Base-by-base conservation (phyloP, 805 yeast species). In the Sungouiella blattae region DNA sequence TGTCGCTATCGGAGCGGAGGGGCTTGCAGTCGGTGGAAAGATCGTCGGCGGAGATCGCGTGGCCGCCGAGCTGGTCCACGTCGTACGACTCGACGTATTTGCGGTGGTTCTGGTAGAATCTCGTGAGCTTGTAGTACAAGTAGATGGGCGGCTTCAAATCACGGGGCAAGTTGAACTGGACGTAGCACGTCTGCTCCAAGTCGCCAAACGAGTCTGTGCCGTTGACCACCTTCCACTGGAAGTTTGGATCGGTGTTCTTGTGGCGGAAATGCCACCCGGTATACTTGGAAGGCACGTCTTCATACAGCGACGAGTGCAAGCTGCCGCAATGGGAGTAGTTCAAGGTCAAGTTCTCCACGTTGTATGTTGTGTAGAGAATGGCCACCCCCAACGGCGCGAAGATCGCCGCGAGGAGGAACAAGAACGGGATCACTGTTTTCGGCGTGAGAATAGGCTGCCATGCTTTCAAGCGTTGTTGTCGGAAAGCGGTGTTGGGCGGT, bases 321-420 rank as follows among this genome's bases (percentile, higher is more conserved):
- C 52, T 52, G 28, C 60, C 70, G 62, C 98, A 93, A 26, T 75
- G 60, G 33, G 88, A 76, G 55, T 93, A 93, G 47, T 88, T 81
- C 23, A 93, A 71, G 30, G 73, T 70, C 20, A 93, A 43, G 47
- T 82, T 79, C 53, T 91, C 87, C 11, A 91, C 91, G 43, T 77
- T 75, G 56, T 77, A 73, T n/a, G 87, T 75, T n/a, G 94, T 82
- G 46, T 75, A 75, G 18, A 88, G 60, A 37, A 93, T 73, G 11
- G 87, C 94, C 20, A 89, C 83, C 4, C 98, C 98, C 32, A 93
- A 73, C 1, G 97, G 96, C 1, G 93, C 86, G 62, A 89, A 88
- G 4, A 93, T 71, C 15, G 87, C 67, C 1, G 94, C 87, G 28
- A 86, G 64, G 16, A 83, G 46, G 31, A 88, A 71, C 37, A 93